A percentile compares a stretch with the other conserved stretches of the same genome.
Conservation (phyloP, 768 basidiomycete genomes). For the Lactarius quietus region DNA sequence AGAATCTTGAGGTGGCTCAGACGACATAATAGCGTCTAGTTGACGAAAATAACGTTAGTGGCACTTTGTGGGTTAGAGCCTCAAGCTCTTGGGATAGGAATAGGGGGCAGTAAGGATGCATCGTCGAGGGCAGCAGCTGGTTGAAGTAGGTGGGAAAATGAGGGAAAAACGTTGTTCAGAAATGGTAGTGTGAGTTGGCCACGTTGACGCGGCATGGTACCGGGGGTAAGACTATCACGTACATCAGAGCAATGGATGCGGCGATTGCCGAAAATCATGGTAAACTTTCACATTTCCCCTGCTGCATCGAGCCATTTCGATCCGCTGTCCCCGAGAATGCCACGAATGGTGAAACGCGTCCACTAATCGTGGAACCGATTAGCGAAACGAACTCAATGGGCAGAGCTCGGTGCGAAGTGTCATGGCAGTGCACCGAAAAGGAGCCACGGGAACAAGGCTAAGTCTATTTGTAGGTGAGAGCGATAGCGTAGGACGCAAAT, state of each 20-base stretch:
- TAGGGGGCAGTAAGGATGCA: neutral
- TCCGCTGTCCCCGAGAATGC: neutral
- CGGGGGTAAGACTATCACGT: conserved; percentile 10
- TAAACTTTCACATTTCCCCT: neutral
- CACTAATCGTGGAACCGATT: neutral
- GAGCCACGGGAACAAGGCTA: neutral
- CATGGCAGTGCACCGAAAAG: neutral
- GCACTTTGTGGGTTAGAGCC: neutral
- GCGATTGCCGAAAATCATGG: conserved; percentile 8
- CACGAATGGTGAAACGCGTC: neutral
- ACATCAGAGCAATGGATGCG: conserved; percentile 7
- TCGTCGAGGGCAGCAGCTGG: neutral
- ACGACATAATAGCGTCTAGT: conserved; percentile 12
- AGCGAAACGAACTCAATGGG: neutral
- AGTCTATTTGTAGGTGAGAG: neutral
- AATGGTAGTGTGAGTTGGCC: conserved; percentile 15
- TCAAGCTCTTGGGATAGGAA: conserved; percentile 2
- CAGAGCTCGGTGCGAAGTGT: neutral
- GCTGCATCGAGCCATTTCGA: neutral
- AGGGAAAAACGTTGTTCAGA: conserved; percentile 18
- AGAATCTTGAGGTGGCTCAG: conserved; percentile 7
- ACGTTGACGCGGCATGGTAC: conserved; percentile 19
- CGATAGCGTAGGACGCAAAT: neutral
- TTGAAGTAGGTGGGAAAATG: conserved; percentile 22
- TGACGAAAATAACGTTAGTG: conserved; percentile 5